A percentile compares a stretch with the other conserved stretches of the same genome.
These are phyloP conservation scores for Arthroderma uncinatum DNA, from an alignment of 2,329 filamentous ascomycete genomes.

Conservation along the genomic window DNA sequence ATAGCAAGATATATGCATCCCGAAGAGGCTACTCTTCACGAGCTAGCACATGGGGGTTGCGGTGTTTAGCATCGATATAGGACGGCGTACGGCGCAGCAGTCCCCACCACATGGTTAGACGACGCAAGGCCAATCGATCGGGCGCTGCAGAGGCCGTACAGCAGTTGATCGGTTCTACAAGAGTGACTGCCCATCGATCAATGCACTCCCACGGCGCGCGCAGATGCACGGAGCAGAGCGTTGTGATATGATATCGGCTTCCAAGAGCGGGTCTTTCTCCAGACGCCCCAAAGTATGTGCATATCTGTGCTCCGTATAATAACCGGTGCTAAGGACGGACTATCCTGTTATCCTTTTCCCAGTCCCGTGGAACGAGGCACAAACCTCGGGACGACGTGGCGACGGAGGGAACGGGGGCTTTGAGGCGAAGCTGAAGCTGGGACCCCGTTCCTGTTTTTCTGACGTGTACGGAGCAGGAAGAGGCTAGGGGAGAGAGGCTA, in stretches of 20 bases:
- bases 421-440: background rate
- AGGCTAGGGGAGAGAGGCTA: no score
- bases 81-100: slow-evolving; percentile 1
- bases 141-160: background rate
- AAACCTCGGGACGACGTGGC: slow-evolving; percentile 11
- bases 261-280: slow-evolving; percentile 1
- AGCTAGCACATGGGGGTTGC: background rate
- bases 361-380: slow-evolving; percentile 4
- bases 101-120: background rate
- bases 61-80: background rate
- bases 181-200: background rate
- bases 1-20: background rate
- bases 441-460: background rate
- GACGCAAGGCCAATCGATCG: background rate
- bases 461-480: background rate
- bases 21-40: background rate
- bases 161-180: background rate
- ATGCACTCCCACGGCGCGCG: background rate
- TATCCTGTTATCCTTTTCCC: background rate
- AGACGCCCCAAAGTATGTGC: slow-evolving; percentile 1
- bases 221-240: background rate
- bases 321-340: background rate
- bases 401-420: background rate
- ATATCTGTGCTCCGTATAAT: background rate
- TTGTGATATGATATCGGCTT: background rate